phyloP scores from a whole-genome alignment of 106 monocot genomes.

The Cymbidium sinense region DNA sequence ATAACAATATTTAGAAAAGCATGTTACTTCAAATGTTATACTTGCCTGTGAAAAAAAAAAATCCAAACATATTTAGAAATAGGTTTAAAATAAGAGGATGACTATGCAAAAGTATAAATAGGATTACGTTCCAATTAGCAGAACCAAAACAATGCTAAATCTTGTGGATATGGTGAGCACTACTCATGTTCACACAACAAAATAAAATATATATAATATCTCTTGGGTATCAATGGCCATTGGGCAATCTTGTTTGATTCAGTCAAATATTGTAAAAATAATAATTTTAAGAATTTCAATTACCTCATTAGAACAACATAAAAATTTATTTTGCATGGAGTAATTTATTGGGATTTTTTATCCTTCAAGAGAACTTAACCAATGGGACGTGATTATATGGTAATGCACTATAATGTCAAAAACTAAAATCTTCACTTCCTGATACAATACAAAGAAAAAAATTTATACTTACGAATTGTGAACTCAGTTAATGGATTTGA shows the following conservation, averaged over 20 bases:
- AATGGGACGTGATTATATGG: not conserved
- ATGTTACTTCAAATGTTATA: too few relatives aligned
- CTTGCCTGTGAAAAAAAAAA: not conserved
- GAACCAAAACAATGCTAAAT: not conserved
- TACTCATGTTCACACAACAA: not conserved
- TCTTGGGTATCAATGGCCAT: not conserved
- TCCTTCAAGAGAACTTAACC: not conserved
- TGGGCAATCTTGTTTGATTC: not conserved
- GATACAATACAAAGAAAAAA: not conserved
- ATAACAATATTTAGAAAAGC: too few relatives aligned
- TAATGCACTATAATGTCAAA: not conserved
- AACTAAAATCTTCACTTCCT: not conserved
- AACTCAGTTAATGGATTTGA: conserved; percentile 1
- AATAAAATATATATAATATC: not conserved
- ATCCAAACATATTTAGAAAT: not conserved
- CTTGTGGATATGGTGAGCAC: not conserved
- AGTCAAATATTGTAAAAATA: not conserved
- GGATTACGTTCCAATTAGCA: not conserved
- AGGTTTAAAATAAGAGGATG: not conserved
- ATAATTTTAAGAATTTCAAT: not conserved
- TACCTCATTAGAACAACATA: not conserved
- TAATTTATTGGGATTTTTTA: not conserved
- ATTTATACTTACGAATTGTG: conserved; percentile 5
- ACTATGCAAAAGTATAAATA: not conserved
- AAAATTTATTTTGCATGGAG: not conserved